Conservation (phyloP, 2,329 filamentous ascomycete species). For the Ambrosiella beaveri region DNA sequence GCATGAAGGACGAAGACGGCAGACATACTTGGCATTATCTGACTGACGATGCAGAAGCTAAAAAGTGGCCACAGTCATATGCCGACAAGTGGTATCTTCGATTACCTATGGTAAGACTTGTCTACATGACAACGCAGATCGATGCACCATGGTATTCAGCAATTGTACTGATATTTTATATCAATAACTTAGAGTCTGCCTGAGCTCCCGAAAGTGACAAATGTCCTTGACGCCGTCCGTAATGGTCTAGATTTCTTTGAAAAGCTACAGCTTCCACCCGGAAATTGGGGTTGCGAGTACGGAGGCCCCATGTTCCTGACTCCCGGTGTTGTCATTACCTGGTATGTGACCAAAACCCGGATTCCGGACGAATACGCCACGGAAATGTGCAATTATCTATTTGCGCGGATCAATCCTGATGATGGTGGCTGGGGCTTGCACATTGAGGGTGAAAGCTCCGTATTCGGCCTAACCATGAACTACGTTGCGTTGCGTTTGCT, state of each 20-base stretch:
- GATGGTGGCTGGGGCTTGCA: slow-evolving; percentile 97
- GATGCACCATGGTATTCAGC: slow-evolving; percentile 5
- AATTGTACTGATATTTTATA: background rate
- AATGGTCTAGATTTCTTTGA: slow-evolving; percentile 85
- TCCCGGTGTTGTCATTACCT: slow-evolving; percentile 67
- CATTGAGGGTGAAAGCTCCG: slow-evolving; percentile 81
- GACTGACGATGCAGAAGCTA: slow-evolving; percentile 48
- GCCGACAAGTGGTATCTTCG: slow-evolving; percentile 86
- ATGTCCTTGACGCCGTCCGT: slow-evolving; percentile 55
- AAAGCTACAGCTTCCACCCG: slow-evolving; percentile 69
- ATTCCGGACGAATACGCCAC: slow-evolving; percentile 64
- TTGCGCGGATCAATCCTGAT: slow-evolving; percentile 63
- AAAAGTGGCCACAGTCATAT: slow-evolving; percentile 67
- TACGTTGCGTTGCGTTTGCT: slow-evolving; percentile 68
- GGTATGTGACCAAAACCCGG: slow-evolving; percentile 77
- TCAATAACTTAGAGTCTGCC: slow-evolving; percentile 47
- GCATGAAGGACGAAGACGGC: slow-evolving; percentile 60
- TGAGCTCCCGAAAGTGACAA: slow-evolving; percentile 50
- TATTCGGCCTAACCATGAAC: slow-evolving; percentile 80
- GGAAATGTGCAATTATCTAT: slow-evolving; percentile 86
- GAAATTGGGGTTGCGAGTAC: slow-evolving; percentile 96
- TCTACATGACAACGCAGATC: background rate
- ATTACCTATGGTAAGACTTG: slow-evolving; percentile 49
- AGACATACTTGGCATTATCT: slow-evolving; percentile 92
- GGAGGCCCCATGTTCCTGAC: slow-evolving; percentile 93